phyloP scores from a whole-genome alignment of 441 rosid genomes.

The Syzygium syzygioides region DNA sequence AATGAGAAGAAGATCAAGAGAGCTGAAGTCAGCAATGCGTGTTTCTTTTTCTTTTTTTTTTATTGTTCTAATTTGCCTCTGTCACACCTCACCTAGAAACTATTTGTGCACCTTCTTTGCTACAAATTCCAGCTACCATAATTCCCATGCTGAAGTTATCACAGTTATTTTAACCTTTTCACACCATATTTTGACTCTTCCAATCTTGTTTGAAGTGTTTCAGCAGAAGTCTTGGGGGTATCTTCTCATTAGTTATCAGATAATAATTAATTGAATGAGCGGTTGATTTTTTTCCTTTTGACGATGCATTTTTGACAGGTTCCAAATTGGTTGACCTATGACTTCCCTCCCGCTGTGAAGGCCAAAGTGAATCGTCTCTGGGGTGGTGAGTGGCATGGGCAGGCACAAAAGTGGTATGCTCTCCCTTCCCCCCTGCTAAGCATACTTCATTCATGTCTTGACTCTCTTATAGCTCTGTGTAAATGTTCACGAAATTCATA shows the following conservation, averaged over 20 bases:
- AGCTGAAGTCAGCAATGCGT: not conserved
- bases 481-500: not conserved
- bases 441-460: not conserved
- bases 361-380: conserved; percentile 92
- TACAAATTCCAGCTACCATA: not conserved
- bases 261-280: not conserved
- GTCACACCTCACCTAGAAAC: not conserved
- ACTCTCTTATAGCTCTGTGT: not conserved
- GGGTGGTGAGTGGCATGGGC: conserved; percentile 99
- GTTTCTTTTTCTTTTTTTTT: not conserved
- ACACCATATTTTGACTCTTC: not conserved
- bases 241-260: not conserved
- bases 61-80: not conserved
- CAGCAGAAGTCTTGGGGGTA: not conserved
- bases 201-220: not conserved
- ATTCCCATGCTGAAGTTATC: not conserved
- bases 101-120: not conserved
- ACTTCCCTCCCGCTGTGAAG: conserved; percentile 88
- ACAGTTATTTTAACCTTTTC: not conserved
- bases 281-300: not conserved
- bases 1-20: not conserved
- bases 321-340: conserved; percentile 87
- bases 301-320: conserved; percentile 37
- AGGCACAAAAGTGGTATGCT: conserved; percentile 85
- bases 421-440: conserved; percentile 1